Evolutionary conservation across 2,329 filamentous ascomycete genomes (phyloP).

Genomic region (Penicillium sp.): DNA sequence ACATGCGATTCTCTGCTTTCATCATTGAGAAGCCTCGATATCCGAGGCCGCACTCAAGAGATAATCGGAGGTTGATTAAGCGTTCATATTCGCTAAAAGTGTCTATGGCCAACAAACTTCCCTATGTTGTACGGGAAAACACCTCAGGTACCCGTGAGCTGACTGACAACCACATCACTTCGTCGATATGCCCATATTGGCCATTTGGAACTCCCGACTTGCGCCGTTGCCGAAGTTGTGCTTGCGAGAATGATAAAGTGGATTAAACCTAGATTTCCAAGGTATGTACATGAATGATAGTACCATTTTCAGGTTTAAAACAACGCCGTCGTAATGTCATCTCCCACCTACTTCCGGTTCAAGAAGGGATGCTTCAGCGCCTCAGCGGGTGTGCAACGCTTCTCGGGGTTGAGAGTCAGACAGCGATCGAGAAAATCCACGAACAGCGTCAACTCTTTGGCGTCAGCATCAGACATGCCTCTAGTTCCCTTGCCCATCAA

Average conservation of each 20-base stretch:
- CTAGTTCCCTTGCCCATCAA: constrained; percentile 72
- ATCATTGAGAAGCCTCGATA: not conserved
- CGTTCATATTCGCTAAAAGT: not conserved
- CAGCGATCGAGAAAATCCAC: constrained; percentile 87
- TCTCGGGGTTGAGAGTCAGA: constrained; percentile 86
- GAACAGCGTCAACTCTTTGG: constrained; percentile 79
- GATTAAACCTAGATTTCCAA: not conserved
- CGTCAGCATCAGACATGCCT: constrained; percentile 73
- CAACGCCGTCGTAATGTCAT: constrained; percentile 1
- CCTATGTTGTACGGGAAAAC: not conserved
- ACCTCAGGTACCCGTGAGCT: not conserved
- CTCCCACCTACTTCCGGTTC: constrained; percentile 43
- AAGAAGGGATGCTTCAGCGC: constrained; percentile 92
- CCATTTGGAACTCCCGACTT: not conserved
- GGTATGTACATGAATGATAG: not conserved
- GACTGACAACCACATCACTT: not conserved
- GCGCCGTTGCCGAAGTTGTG: not conserved
- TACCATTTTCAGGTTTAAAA: not conserved
- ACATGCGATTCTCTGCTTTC: not conserved
- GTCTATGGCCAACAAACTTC: not conserved
- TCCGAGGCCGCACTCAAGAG: not conserved
- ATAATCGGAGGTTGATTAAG: not conserved
- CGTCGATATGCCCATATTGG: not conserved
- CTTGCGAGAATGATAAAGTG: not conserved
- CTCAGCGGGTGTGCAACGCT: constrained; percentile 82